Evolutionary conservation across 2,329 filamentous ascomycete genomes (phyloP), one percentile per base, ranked within the genome.

Genomic region (Cordyceps tenuipes): DNA sequence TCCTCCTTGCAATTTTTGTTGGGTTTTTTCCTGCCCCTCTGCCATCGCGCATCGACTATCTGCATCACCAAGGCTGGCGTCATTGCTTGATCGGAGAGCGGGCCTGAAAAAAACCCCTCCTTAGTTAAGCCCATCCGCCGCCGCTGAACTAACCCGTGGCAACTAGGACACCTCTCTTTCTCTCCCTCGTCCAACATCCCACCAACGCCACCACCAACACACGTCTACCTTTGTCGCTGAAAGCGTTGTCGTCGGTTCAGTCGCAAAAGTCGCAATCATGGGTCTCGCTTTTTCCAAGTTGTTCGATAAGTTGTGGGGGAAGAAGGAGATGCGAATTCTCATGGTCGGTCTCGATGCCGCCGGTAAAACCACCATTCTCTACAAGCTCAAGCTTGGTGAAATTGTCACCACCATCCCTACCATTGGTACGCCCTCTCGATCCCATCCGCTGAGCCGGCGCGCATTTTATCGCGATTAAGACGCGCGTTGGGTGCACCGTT

Each of bases 281-380:
- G 94, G 94, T 95, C 85, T 97, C 78, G 86, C 89, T 75, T 91
- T 97, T 81, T 97, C 92, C 72, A 96, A 94, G 85, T 77, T 97
- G 75, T 94, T 97, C 78, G 90, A 96, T 76, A 87, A 88, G 82
- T 85, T 97, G 78, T 96, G 91, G 88, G 91, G 93, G 74, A 96
- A 96, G 89, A 97, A 97, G 88, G 94, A 99, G 87, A 99, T 99
- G 94, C 88, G 94, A 84, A 97, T 99, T 82, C 79, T 99, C 79
- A 99, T 99, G 94, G 92, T 99, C 71, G 94, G 94, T 85, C 87
- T 99, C 72, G 94, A 99, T 79, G 94, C 94, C 72, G 94, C 94
- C 77, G 94, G 94, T 89, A 99, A 99, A 86, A 99, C 94, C 73
- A 99, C 94, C 71, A 99, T 99, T 75, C 87, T 99, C 70, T 99